These are phyloP conservation scores for Pilatotrama ljubarskyi DNA, from an alignment of 768 basidiomycete genomes.

Conservation along the genomic window DNA sequence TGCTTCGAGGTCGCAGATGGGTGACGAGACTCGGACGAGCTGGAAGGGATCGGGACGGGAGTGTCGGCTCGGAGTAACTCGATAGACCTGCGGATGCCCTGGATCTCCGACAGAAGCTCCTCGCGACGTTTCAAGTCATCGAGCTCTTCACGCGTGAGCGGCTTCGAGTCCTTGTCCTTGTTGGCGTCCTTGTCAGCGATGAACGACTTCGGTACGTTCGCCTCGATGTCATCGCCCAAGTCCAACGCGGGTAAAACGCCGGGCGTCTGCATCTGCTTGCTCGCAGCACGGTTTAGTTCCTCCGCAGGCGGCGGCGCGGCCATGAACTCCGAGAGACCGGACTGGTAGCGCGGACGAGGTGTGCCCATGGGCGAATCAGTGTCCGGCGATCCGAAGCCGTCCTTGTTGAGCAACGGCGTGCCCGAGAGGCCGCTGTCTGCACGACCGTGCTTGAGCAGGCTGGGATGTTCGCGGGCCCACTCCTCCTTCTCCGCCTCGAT, in stretches of 20 bases:
- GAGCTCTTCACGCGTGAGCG: slow-evolving; percentile 42
- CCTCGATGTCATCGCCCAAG: slow-evolving; percentile 71
- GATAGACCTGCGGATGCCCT: slow-evolving; percentile 77
- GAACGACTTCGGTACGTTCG: slow-evolving; percentile 72
- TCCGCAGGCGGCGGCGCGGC: slow-evolving; percentile 58
- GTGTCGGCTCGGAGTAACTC: slow-evolving; percentile 73
- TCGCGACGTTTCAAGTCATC: slow-evolving; percentile 69
- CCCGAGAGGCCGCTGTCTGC: slow-evolving; percentile 64
- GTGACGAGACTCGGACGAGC: slow-evolving; percentile 51
- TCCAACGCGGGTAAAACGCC: slow-evolving; percentile 70
- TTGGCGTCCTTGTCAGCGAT: slow-evolving; percentile 45
- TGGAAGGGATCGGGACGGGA: slow-evolving; percentile 55
- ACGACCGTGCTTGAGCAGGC: slow-evolving; percentile 58
- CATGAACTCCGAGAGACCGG: slow-evolving; percentile 74
- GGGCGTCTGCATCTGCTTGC: slow-evolving; percentile 46
- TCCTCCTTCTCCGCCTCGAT: slow-evolving; percentile 70
- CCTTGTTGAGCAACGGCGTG: slow-evolving; percentile 58
- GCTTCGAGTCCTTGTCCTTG: slow-evolving; percentile 28
- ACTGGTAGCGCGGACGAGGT: slow-evolving; percentile 57
- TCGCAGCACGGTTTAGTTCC: slow-evolving; percentile 53
- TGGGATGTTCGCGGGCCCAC: slow-evolving; percentile 88
- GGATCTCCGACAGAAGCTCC: slow-evolving; percentile 73
- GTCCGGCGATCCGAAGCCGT: slow-evolving; percentile 41
- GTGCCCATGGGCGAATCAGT: slow-evolving; percentile 51
- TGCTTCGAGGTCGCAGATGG: slow-evolving; percentile 71